phyloP scores from a whole-genome alignment of 306 rosid species.

The Morella rubra region DNA sequence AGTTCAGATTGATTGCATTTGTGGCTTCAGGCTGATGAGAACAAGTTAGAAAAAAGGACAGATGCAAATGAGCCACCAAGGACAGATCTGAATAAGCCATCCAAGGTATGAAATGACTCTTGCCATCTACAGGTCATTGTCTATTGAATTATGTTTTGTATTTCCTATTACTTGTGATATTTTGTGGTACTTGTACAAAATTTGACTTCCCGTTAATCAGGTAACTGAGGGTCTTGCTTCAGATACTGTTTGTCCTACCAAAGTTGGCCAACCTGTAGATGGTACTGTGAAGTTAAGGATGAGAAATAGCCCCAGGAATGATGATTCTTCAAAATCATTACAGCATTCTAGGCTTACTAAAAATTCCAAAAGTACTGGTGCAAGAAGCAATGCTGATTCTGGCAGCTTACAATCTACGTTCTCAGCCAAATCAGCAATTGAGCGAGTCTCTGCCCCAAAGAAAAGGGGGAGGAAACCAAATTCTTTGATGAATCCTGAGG shows the following conservation, averaged over 20 bases:
- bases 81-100: slow-evolving; percentile 31
- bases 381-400: slow-evolving; percentile 27
- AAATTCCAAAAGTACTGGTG: slow-evolving; percentile 31
- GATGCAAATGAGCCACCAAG: slow-evolving; percentile 32
- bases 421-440: slow-evolving; percentile 35
- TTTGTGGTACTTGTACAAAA: neutral
- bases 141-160: neutral
- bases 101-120: slow-evolving; percentile 31
- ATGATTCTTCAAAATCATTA: slow-evolving; percentile 32
- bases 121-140: slow-evolving; percentile 14
- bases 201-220: slow-evolving; percentile 38
- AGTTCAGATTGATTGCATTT: slow-evolving; percentile 28
- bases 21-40: slow-evolving; percentile 39
- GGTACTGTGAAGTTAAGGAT: slow-evolving; percentile 17
- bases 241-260: slow-evolving; percentile 20
- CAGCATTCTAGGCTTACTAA: slow-evolving; percentile 19
- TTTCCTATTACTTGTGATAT: neutral
- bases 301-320: slow-evolving; percentile 21
- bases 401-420: slow-evolving; percentile 21
- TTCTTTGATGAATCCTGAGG: slow-evolving; percentile 65
- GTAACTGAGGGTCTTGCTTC: slow-evolving; percentile 33
- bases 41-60: slow-evolving; percentile 21
- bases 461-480: slow-evolving; percentile 75
- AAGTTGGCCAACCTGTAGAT: slow-evolving; percentile 31
- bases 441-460: slow-evolving; percentile 38